phyloP scores from a whole-genome alignment of 2,329 filamentous ascomycete genomes.

The Penicillium brasilianum region DNA sequence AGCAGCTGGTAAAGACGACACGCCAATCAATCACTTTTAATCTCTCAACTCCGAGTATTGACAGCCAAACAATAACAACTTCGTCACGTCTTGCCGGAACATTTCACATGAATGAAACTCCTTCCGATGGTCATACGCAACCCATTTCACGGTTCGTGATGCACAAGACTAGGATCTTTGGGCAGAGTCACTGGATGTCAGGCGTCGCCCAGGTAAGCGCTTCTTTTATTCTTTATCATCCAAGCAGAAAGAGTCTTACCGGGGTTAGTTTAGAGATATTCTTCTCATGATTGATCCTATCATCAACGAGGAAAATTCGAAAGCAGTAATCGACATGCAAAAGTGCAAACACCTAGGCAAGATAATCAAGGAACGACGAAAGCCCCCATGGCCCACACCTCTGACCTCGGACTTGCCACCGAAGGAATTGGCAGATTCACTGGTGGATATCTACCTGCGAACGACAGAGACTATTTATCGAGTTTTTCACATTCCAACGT shows the following conservation, averaged over 20 bases:
- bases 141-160: conserved; percentile 51
- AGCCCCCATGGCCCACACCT: conserved; percentile 55
- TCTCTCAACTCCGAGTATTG: conserved; percentile 30
- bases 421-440: conserved; percentile 51
- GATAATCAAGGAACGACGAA: conserved; percentile 57
- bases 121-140: conserved; percentile 36
- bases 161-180: conserved; percentile 62
- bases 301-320: conserved; percentile 45
- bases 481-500: conserved; percentile 62
- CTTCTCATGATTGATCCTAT: conserved; percentile 53
- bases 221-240: neutral
- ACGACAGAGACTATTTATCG: conserved; percentile 61
- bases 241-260: neutral
- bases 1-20: conserved; percentile 43
- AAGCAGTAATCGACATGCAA: conserved; percentile 46
- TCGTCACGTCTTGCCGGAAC: conserved; percentile 44
- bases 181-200: conserved; percentile 63
- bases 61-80: conserved; percentile 43
- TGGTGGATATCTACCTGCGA: conserved; percentile 61
- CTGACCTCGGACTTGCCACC: conserved; percentile 53
- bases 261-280: conserved; percentile 35
- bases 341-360: conserved; percentile 60
- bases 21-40: conserved; percentile 19
- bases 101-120: conserved; percentile 51
- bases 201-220: conserved; percentile 37